Conservation (phyloP, 495 filamentous ascomycete genomes). For the Xylaria intraflava region DNA sequence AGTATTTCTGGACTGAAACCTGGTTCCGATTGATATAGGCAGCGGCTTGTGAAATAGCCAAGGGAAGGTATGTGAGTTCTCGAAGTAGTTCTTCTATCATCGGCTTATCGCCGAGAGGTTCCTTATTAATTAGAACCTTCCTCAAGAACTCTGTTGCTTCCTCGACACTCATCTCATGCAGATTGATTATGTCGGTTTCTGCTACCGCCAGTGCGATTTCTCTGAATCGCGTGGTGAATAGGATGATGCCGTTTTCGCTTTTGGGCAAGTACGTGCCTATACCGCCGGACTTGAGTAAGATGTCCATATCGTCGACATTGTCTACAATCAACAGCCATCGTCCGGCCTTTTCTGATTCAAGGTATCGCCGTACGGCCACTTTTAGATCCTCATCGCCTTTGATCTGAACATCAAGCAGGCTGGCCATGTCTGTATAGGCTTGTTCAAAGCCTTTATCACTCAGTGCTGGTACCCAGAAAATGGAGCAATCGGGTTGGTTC, state of each 20-base stretch:
- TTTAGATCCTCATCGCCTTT: slow-evolving; percentile 13
- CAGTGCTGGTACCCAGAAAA: slow-evolving; percentile 46
- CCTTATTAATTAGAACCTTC: slow-evolving; percentile 7
- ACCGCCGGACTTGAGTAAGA: slow-evolving; percentile 1
- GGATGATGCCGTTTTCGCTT: slow-evolving; percentile 22
- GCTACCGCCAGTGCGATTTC: slow-evolving; percentile 23
- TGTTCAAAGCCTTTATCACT: slow-evolving; percentile 38
- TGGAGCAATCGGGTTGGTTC: slow-evolving; percentile 32
- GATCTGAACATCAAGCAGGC: slow-evolving; percentile 14
- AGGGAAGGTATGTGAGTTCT: slow-evolving; percentile 34
- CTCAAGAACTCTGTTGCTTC: slow-evolving; percentile 17
- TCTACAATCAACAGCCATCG: slow-evolving; percentile 32
- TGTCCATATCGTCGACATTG: slow-evolving; percentile 26
- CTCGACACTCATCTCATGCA: slow-evolving; percentile 22
- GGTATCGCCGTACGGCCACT: slow-evolving; percentile 12
- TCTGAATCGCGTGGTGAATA: slow-evolving; percentile 31
- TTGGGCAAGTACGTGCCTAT: slow-evolving; percentile 25
- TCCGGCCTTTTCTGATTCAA: slow-evolving; percentile 12
- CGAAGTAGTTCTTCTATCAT: slow-evolving; percentile 17
- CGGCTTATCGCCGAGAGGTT: background rate
- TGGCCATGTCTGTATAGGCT: slow-evolving; percentile 38
- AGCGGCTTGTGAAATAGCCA: slow-evolving; percentile 44
- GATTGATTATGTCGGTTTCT: slow-evolving; percentile 18
- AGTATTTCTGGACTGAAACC: slow-evolving; percentile 34
- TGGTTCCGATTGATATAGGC: slow-evolving; percentile 41